A percentile compares a stretch with the other conserved stretches of the same genome.
Conservation (phyloP, 352 stramenopile species). For the Phytopythium ostracodes region DNA sequence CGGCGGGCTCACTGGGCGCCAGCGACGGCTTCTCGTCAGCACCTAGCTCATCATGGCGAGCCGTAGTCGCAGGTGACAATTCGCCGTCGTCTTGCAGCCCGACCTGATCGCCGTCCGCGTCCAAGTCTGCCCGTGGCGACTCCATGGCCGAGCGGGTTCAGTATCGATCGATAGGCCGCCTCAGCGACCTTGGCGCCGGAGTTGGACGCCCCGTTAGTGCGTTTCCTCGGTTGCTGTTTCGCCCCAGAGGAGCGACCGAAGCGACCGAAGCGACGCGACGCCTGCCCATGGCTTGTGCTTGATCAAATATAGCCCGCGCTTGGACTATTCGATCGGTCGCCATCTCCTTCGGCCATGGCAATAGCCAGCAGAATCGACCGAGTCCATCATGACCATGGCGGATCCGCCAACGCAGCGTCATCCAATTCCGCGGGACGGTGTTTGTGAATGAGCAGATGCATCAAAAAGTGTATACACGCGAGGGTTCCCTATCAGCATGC, state of each 20-base stretch:
- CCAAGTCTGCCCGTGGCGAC: neutral
- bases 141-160: constrained; percentile 4
- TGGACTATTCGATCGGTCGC: neutral
- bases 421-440: no score
- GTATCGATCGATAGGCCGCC: constrained; percentile 2
- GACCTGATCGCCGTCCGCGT: neutral
- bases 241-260: neutral
- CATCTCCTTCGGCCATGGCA: no score
- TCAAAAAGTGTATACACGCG: constrained; percentile 3
- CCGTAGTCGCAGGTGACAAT: neutral
- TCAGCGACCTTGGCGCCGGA: neutral
- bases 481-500: neutral
- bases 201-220: neutral
- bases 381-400: neutral
- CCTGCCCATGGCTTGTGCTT: neutral
- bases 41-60: neutral
- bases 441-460: neutral
- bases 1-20: neutral
- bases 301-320: constrained; percentile 2
- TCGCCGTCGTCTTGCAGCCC: constrained; percentile 1
- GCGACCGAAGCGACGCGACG: neutral
- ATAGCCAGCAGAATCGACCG: no score
- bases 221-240: constrained; percentile 1
- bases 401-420: no score
- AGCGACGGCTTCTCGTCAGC: neutral